A percentile compares a stretch with the other conserved stretches of the same genome.
Evolutionary conservation across 1,139 yeast species (phyloP).

Genomic region (Candida sanyaensis): DNA sequence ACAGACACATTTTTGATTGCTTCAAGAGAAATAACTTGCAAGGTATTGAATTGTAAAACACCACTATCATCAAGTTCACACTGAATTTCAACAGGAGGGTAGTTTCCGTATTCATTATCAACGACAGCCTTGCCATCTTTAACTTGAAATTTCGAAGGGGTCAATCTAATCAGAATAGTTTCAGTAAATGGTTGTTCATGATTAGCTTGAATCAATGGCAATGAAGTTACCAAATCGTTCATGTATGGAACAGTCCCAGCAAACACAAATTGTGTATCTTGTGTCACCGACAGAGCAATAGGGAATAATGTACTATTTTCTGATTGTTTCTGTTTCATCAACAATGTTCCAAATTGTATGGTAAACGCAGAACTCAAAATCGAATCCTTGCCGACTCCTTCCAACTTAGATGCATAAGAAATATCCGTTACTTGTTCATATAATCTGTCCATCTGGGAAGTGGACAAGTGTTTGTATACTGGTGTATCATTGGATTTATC

Average conservation of each 20-base stretch:
- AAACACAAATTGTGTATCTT: conserved; percentile 27
- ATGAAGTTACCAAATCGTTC: conserved; percentile 37
- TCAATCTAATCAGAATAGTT: conserved; percentile 47
- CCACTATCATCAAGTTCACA: conserved; percentile 41
- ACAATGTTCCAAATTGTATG: conserved; percentile 38
- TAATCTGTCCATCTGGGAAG: conserved; percentile 15
- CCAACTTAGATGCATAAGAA: conserved; percentile 11
- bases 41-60: conserved; percentile 40
- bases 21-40: conserved; percentile 49
- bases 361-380: conserved; percentile 31
- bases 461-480: too few species aligned
- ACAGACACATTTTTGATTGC: conserved; percentile 45
- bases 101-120: conserved; percentile 10
- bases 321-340: conserved; percentile 23
- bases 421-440: conserved; percentile 18
- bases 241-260: conserved; percentile 45
- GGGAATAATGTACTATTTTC: conserved; percentile 6
- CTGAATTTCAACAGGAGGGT: conserved; percentile 61
- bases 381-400: conserved; percentile 15
- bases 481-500: not conserved
- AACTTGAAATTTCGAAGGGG: conserved; percentile 42
- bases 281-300: conserved; percentile 8
- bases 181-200: conserved; percentile 36
- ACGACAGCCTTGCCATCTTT: conserved; percentile 17
- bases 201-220: conserved; percentile 25